phyloP scores from a whole-genome alignment of 2,329 filamentous ascomycete genomes.

The Scedosporium minutisporum region DNA sequence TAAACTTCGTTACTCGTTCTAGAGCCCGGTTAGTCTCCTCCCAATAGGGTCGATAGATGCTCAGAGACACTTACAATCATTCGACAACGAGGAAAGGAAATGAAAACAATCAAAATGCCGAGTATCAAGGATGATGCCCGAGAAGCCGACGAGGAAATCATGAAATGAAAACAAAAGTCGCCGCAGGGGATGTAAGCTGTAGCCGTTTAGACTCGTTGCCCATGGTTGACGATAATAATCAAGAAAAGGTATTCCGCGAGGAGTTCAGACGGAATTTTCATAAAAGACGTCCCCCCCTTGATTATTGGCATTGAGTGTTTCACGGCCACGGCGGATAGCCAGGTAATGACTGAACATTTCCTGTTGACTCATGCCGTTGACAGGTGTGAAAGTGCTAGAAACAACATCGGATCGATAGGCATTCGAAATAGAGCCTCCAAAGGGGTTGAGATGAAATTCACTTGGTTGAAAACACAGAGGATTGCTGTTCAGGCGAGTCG shows the following conservation, averaged over 20 bases:
- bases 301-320: neutral
- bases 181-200: too few relatives aligned
- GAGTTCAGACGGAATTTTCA: neutral
- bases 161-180: too few relatives aligned
- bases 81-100: too few relatives aligned
- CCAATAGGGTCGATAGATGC: too few relatives aligned
- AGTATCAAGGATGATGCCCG: too few relatives aligned
- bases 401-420: conserved; percentile 10
- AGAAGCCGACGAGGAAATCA: too few relatives aligned
- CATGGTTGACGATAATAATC: neutral
- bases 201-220: too few relatives aligned
- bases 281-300: conserved; percentile 1
- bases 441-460: conserved; percentile 13
- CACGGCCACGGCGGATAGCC: neutral
- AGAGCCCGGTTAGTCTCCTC: too few relatives aligned
- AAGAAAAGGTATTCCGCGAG: neutral
- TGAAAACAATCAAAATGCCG: too few relatives aligned
- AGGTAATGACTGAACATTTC: conserved; percentile 3
- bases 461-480: conserved; percentile 22
- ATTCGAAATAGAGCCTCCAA: conserved; percentile 14
- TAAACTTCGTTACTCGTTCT: too few relatives aligned
- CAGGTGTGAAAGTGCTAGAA: neutral
- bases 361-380: conserved; percentile 4
- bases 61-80: too few relatives aligned
- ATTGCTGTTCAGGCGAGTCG: conserved; percentile 16